Evolutionary conservation across 169 alveolate genomes (phyloP).

Genomic region (Eimeria sp.): DNA sequence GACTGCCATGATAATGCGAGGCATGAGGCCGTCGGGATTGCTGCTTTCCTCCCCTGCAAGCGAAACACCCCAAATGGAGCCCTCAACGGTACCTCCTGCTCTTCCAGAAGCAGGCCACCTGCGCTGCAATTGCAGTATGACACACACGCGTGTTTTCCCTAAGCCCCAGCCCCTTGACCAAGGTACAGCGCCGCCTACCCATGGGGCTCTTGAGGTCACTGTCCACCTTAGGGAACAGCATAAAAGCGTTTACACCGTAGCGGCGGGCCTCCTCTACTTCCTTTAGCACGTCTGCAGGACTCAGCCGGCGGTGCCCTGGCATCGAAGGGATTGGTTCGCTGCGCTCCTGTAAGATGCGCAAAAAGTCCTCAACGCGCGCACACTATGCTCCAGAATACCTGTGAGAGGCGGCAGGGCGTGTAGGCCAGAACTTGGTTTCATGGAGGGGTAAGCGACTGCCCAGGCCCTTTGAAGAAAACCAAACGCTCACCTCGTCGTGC

Average conservation of each 20-base stretch:
- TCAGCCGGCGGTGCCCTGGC: slow-evolving; percentile 85
- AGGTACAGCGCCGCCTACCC: slow-evolving; percentile 68
- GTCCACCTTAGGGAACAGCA: slow-evolving; percentile 87
- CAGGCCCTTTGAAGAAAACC: neutral
- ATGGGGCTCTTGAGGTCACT: slow-evolving; percentile 83
- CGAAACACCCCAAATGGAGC: slow-evolving; percentile 2
- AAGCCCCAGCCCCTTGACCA: slow-evolving; percentile 9
- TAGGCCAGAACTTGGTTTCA: neutral
- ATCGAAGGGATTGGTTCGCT: slow-evolving; percentile 84
- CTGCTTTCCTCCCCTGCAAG: slow-evolving; percentile 84
- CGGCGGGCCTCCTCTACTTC: slow-evolving; percentile 87
- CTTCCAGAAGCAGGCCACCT: neutral
- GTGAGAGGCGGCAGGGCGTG: neutral
- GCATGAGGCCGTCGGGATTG: slow-evolving; percentile 86
- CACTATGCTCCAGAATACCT: neutral
- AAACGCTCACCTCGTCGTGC: slow-evolving; percentile 86
- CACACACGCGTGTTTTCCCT: neutral
- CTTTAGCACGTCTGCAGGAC: slow-evolving; percentile 83
- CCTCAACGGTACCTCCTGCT: neutral
- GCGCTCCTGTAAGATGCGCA: slow-evolving; percentile 74
- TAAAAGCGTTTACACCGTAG: slow-evolving; percentile 86
- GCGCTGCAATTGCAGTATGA: neutral
- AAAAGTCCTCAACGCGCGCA: neutral
- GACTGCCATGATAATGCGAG: slow-evolving; percentile 84
- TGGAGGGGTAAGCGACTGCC: too few relatives aligned